These are phyloP conservation scores for Lepidium sativum DNA, from an alignment of 345 rosid genomes.

Conservation along the genomic window DNA sequence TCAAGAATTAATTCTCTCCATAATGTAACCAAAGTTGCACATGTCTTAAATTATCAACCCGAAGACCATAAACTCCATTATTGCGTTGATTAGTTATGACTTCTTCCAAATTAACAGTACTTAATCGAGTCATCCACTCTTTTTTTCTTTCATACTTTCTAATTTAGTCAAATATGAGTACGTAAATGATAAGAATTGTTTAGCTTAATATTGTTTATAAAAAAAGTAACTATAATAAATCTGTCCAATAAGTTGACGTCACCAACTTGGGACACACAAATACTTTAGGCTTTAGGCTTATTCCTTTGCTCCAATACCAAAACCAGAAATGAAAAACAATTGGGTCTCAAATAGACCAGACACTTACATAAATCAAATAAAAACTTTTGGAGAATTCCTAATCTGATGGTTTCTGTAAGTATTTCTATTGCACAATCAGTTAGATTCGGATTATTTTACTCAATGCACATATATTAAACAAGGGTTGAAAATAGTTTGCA, in stretches of 20 bases:
- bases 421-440: too few relatives aligned
- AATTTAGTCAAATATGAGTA: background rate
- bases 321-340: background rate
- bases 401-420: too few relatives aligned
- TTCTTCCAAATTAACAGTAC: conserved; percentile 1
- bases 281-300: background rate
- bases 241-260: conserved; percentile 9
- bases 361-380: background rate
- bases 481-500: too few relatives aligned
- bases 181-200: too few relatives aligned
- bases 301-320: too few relatives aligned
- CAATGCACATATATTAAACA: too few relatives aligned
- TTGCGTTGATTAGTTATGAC: conserved; percentile 4
- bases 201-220: too few relatives aligned
- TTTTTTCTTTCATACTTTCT: background rate
- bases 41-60: conserved; percentile 22
- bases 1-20: conserved; percentile 17
- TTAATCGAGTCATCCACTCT: conserved; percentile 8
- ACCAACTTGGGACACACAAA: conserved; percentile 11
- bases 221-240: too few relatives aligned
- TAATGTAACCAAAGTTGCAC: conserved; percentile 14
- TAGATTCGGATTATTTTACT: too few relatives aligned
- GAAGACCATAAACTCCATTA: background rate
- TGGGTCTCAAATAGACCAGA: too few relatives aligned
- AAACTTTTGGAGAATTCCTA: background rate